These are phyloP conservation scores for Geotrichum aggregatum DNA, from an alignment of 1,139 yeast genomes.

Conservation along the genomic window DNA sequence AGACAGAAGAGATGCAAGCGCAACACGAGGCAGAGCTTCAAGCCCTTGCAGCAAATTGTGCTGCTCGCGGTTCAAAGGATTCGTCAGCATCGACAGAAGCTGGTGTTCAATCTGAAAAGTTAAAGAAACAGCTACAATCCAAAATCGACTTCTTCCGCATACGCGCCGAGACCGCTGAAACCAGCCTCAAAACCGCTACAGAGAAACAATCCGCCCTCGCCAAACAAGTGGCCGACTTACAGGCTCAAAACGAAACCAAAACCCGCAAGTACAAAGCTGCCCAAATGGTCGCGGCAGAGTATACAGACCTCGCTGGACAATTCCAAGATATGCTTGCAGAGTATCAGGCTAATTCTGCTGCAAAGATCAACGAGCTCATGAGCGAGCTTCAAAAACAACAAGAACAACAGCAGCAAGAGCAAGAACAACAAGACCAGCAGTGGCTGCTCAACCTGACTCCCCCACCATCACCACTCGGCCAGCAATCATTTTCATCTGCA, in stretches of 20 bases:
- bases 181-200: neutral
- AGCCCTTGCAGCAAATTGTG: neutral
- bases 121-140: no score
- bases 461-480: no score
- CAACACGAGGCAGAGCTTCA: neutral
- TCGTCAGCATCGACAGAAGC: no score
- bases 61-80: no score
- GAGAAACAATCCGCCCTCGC: neutral
- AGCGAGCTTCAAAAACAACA: neutral
- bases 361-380: neutral
- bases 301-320: neutral
- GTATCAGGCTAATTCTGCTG: neutral
- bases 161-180: no score
- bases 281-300: neutral
- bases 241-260: neutral
- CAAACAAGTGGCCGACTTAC: neutral
- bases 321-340: constrained; percentile 3
- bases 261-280: neutral
- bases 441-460: no score
- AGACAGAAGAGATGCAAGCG: neutral
- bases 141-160: no score
- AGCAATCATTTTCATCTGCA: neutral
- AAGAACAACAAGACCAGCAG: neutral
- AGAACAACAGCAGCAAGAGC: neutral
- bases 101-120: no score